Evolutionary conservation across 2,329 filamentous ascomycete genomes (phyloP), one percentile per base, ranked within the genome.

Genomic region (Plenodomus lindquistii): DNA sequence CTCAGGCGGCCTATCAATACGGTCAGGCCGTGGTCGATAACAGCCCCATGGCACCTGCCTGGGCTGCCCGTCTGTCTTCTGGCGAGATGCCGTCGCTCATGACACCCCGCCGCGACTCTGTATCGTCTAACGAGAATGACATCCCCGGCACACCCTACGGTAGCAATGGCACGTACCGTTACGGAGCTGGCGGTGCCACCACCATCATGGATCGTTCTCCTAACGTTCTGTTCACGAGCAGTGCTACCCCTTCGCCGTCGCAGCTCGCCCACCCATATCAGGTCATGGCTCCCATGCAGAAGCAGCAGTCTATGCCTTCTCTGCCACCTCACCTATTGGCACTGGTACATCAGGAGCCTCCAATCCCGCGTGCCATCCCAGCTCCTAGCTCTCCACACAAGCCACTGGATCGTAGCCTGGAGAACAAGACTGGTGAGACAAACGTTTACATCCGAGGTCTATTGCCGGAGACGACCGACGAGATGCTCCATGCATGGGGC

Each of bases 371-470:
- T 55, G 93, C 94, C 42, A 92, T 99, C 38, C 93, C 93, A 15
- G 93, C 94, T 48, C 90, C 91, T 21, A 87, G 86, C 19, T 92
- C 93, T 48, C 89, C 88, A 64, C 85, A 89, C 77, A 89, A 96
- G 80, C 92, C 89, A 36, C 83, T 97, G 21, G 93, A 96, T 56
- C 92, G 96, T 73, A 96, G 92, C 67, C 80, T 99, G 40, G 90
- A 96, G 75, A 97, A 97, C 66, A 88, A 91, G 50, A 94, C 89
- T 40, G 92, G 92, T 37, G 96, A 97, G 69, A 94, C 91, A 55
- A 99, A 99, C 66, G 93, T 99, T 57, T 99, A 99, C 78, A 97
- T 99, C 57, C 90, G 94, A 52, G 95, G 95, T 16, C 86, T 99
- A 54, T 89, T 96, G 56, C 93, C 94, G 0, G 93, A 95, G 63